Percentiles rank a stretch among this genome's conserved stretches.
Conservation (phyloP, 768 basidiomycete species). For the Rubroboletus satanas region DNA sequence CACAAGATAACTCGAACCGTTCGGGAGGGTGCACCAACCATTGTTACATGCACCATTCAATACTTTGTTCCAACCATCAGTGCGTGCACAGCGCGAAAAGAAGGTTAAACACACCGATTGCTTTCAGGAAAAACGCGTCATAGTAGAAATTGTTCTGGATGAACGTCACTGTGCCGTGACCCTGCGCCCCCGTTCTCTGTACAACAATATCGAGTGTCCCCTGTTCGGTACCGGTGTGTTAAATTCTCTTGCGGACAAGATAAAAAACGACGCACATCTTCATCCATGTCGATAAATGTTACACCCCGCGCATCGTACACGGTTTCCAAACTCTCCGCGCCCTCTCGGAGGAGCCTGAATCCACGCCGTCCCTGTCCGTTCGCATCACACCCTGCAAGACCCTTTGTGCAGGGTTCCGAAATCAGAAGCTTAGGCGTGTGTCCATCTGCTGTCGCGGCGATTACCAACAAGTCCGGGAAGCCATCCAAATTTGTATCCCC, state of each 20-base stretch:
- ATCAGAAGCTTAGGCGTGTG: slow-evolving; percentile 59
- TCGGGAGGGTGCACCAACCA: slow-evolving; percentile 65
- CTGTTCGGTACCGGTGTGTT: slow-evolving; percentile 37
- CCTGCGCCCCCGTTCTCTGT: slow-evolving; percentile 71
- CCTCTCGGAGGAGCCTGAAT: slow-evolving; percentile 53
- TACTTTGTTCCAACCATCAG: slow-evolving; percentile 48
- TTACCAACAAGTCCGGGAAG: slow-evolving; percentile 81
- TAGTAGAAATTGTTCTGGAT: slow-evolving; percentile 98
- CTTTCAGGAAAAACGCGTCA: slow-evolving; percentile 98
- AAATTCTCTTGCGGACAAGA: not conserved
- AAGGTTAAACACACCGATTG: slow-evolving; percentile 61
- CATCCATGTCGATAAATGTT: slow-evolving; percentile 88
- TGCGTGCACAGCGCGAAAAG: not conserved
- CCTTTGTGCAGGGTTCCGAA: slow-evolving; percentile 57
- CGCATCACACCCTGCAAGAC: slow-evolving; percentile 54
- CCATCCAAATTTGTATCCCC: slow-evolving; percentile 94
- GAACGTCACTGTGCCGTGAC: slow-evolving; percentile 64
- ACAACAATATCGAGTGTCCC: slow-evolving; percentile 91
- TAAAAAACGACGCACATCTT: slow-evolving; percentile 64
- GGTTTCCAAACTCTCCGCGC: slow-evolving; percentile 55
- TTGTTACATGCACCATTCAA: slow-evolving; percentile 90
- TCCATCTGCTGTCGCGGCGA: slow-evolving; percentile 41
- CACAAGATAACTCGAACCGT: slow-evolving; percentile 73
- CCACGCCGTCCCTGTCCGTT: slow-evolving; percentile 56
- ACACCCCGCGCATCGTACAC: slow-evolving; percentile 78